phyloP scores from a whole-genome alignment of 2,329 filamentous ascomycete species.

The Neophaeococcomyces aloes region DNA sequence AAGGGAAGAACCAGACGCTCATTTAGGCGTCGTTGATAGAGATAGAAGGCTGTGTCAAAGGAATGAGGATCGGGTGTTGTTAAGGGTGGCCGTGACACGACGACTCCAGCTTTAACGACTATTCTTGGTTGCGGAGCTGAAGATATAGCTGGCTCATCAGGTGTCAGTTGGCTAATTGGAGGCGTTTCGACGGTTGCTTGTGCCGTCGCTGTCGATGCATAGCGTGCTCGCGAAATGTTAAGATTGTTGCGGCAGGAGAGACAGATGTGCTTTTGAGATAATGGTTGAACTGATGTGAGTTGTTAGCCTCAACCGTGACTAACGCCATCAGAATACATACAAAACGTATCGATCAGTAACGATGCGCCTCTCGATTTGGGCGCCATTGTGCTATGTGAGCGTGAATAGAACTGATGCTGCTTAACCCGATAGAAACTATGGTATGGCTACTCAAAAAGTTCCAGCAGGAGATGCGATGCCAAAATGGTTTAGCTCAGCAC shows the following conservation, averaged over 20 bases:
- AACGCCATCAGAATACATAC: conserved; percentile 8
- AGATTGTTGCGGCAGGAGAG: conserved; percentile 17
- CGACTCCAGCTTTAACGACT: conserved; percentile 54
- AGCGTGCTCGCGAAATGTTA: conserved; percentile 11
- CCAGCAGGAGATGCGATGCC: no score
- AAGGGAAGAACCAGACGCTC: conserved; percentile 84
- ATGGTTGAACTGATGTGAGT: conserved; percentile 9
- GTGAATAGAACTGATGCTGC: no score
- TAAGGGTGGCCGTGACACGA: conserved; percentile 79
- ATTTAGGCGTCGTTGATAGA: conserved; percentile 95
- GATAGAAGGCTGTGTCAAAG: conserved; percentile 88
- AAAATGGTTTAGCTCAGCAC: no score
- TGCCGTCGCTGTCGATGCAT: conserved; percentile 13
- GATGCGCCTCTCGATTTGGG: conserved; percentile 19
- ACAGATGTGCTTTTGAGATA: conserved; percentile 16
- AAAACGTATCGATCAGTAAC: conserved; percentile 12
- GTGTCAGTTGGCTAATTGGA: conserved; percentile 13
- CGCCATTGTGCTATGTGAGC: conserved; percentile 10
- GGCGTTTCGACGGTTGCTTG: conserved; percentile 4
- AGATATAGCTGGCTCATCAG: conserved; percentile 31
- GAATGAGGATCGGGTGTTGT: conserved; percentile 72
- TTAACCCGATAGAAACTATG: no score
- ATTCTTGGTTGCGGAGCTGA: conserved; percentile 30
- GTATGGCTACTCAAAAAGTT: no score
- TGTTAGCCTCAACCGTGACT: conserved; percentile 7